Conservation (phyloP, 257 asterid species). For the Cordia subcordata region DNA sequence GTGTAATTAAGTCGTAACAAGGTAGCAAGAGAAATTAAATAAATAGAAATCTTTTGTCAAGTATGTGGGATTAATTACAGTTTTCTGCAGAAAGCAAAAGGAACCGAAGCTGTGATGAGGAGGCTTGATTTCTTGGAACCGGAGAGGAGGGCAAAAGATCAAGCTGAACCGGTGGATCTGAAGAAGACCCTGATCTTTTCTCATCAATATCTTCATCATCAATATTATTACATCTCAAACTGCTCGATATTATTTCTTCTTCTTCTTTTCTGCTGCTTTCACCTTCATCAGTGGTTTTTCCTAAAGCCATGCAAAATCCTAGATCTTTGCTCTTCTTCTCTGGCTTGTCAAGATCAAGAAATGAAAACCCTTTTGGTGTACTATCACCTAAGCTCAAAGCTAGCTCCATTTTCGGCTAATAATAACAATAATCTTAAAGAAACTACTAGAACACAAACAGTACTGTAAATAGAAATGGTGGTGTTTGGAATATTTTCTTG, state of each 20-base stretch:
- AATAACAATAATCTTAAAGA: not conserved
- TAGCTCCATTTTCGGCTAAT: slow-evolving; percentile 88
- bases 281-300: slow-evolving; percentile 10
- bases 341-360: slow-evolving; percentile 36
- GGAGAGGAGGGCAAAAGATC: slow-evolving; percentile 70
- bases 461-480: not conserved
- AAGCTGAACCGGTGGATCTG: slow-evolving; percentile 78
- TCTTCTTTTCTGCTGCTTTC: not conserved
- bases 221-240: not conserved
- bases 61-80: slow-evolving; percentile 20
- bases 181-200: slow-evolving; percentile 27
- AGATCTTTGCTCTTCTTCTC: slow-evolving; percentile 23
- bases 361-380: slow-evolving; percentile 46
- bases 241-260: too few relatives aligned
- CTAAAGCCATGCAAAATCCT: slow-evolving; percentile 81
- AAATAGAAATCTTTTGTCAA: not conserved
- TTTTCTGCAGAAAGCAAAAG: slow-evolving; percentile 66
- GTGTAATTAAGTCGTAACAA: too few relatives aligned
- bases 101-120: slow-evolving; percentile 33
- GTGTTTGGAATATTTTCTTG: not conserved
- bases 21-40: too few relatives aligned
- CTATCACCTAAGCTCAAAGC: slow-evolving; percentile 72
- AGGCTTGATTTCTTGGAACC: slow-evolving; percentile 27
- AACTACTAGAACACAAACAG: not conserved
- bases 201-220: slow-evolving; percentile 6